phyloP scores from a whole-genome alignment of 495 filamentous ascomycete species.

The Tuber calosporum region DNA sequence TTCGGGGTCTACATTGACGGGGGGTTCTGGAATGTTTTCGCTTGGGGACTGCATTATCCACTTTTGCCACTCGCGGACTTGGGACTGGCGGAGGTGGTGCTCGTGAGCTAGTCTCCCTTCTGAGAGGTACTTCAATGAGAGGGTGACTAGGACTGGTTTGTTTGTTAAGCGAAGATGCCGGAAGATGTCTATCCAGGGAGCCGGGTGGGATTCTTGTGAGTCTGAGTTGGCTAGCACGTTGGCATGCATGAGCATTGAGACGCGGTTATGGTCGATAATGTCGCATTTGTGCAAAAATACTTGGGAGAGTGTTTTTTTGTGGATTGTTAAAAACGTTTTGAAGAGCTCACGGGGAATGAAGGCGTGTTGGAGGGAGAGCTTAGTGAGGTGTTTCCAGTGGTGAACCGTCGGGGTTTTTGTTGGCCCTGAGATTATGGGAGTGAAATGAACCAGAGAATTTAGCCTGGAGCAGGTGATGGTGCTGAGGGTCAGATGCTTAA shows the following conservation, averaged over 20 bases:
- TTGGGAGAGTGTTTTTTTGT: not conserved
- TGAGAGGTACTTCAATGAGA: not conserved
- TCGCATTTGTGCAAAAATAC: not conserved
- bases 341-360: constrained; percentile 3
- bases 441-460: not conserved
- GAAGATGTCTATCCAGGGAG: not conserved
- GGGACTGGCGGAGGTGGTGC: not conserved
- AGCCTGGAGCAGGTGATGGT: not conserved
- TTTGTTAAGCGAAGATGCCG: not conserved
- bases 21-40: not conserved
- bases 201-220: not conserved
- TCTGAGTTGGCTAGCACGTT: not conserved
- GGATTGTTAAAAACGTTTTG: not conserved
- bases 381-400: not conserved
- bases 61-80: constrained; percentile 1
- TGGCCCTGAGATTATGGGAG: not conserved
- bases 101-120: not conserved
- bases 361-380: not conserved
- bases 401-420: not conserved
- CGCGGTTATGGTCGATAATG: not conserved
- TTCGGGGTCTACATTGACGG: not conserved
- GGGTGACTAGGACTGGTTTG: not conserved
- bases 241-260: not conserved
- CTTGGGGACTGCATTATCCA: not conserved
- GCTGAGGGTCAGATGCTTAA: not conserved